Base-by-base conservation (phyloP, 441 rosid species). In the Brassica balearica region DNA sequence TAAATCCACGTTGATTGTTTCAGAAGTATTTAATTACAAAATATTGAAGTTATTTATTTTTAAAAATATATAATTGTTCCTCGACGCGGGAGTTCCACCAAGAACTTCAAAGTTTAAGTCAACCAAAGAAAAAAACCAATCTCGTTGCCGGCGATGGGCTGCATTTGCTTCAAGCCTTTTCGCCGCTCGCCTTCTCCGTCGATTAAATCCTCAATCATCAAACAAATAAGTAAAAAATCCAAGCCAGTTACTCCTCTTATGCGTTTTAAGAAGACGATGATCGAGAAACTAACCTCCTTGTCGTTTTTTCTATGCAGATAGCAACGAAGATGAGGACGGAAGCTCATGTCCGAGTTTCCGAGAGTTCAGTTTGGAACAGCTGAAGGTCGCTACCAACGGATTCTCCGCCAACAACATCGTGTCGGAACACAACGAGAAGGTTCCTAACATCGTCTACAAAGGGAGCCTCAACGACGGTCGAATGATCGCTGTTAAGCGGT, bases 351-450 rank as follows among this genome's bases (percentile, higher is more conserved):
- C 59, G 22, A 55, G 59, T 55, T 55, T 55, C 59, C 22, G 59
- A 15, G 91, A 84, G 75, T 86, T 85, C 62, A 85, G 81, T 53
- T 81, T 86, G 78, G 89, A 88, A 60, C 84, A 82, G 68, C 53
- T 90, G 73, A 90, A 68, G 71, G 70, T 84, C 29, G 90, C 94
- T 70, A 90, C 94, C 1, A 65, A 76, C 3, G 92, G 87, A 17
- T 90, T 88, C 86, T 80, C 90, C 14, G 56, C 90, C 72, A 89
- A 75, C 14, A 88, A 82, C 83, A 87, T 90, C 77, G 88, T 90
- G 3, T 90, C 94, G 68, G 92, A 90, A 75, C 94, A 90, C 72
- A 89, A 90, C 64, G 88, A 88, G 82, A 88, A 83, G 79, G 90
- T 89, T 65, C 94, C 91, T 15, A 90, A 90, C 41, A 85, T 88